Evolutionary conservation across 139 green algal species (phyloP).

Genomic region (Volvox reticuliferus): DNA sequence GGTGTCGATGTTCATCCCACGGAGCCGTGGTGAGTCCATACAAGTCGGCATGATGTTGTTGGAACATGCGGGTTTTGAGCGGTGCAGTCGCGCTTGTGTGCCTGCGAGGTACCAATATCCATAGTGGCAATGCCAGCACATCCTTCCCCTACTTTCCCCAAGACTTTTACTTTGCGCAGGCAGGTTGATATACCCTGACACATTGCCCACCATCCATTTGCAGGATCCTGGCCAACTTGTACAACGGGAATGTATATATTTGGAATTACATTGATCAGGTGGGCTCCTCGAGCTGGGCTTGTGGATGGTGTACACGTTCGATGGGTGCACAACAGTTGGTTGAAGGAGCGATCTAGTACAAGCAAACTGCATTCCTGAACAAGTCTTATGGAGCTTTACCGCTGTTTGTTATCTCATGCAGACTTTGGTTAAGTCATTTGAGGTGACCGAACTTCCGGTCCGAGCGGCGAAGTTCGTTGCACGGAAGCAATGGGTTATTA

Average conservation of each 20-base stretch:
- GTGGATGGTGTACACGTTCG: too few relatives aligned
- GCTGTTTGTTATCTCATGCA: slow-evolving; percentile 53
- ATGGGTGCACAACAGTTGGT: too few relatives aligned
- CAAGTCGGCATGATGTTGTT: neutral
- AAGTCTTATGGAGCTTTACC: too few relatives aligned
- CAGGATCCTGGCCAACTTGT: slow-evolving; percentile 96
- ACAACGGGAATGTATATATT: slow-evolving; percentile 97
- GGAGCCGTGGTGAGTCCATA: slow-evolving; percentile 91
- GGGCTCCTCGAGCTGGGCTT: neutral
- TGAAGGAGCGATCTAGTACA: too few relatives aligned
- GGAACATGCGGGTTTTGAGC: neutral
- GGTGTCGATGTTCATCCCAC: slow-evolving; percentile 98
- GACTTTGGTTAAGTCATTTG: slow-evolving; percentile 98
- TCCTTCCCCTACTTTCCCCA: neutral
- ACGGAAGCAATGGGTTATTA: slow-evolving; percentile 98
- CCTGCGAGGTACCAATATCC: neutral
- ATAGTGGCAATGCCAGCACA: neutral
- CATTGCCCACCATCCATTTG: neutral
- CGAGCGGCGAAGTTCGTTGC: slow-evolving; percentile 96
- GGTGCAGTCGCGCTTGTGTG: neutral
- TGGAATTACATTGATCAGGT: slow-evolving; percentile 95
- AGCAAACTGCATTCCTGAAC: too few relatives aligned
- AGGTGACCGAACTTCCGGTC: slow-evolving; percentile 97
- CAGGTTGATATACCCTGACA: neutral
- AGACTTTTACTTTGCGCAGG: neutral